Conservation (phyloP, 768 basidiomycete genomes). For the Suillus decipiens region DNA sequence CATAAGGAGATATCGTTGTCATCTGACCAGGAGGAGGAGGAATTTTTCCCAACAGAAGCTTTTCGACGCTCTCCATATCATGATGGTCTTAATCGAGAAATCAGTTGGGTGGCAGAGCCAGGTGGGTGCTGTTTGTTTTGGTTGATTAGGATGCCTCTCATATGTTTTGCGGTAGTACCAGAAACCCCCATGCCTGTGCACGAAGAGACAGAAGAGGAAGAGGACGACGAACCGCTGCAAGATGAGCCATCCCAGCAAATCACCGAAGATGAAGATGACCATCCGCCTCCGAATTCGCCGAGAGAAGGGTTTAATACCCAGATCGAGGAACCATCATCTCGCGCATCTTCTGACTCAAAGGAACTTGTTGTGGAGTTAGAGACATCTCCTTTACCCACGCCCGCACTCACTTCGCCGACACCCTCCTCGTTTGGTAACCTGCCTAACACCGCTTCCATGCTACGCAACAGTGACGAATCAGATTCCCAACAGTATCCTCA, state of each 20-base stretch:
- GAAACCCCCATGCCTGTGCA: slow-evolving; percentile 66
- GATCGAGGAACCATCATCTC: slow-evolving; percentile 55
- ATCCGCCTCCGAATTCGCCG: slow-evolving; percentile 54
- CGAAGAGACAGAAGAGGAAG: slow-evolving; percentile 36
- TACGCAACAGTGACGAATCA: slow-evolving; percentile 47
- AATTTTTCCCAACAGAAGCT: slow-evolving; percentile 62
- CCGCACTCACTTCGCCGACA: slow-evolving; percentile 48
- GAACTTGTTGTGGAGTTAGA: slow-evolving; percentile 66
- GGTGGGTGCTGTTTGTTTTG: slow-evolving; percentile 43
- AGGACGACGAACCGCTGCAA: slow-evolving; percentile 43
- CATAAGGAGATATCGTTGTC: slow-evolving; percentile 59
- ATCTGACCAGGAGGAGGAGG: slow-evolving; percentile 60
- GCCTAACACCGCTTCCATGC: slow-evolving; percentile 41
- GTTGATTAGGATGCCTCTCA: slow-evolving; percentile 9
- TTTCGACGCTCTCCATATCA: slow-evolving; percentile 53
- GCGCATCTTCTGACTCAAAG: slow-evolving; percentile 59
- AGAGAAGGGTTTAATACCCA: slow-evolving; percentile 47
- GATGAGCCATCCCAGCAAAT: slow-evolving; percentile 38
- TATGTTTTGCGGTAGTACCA: slow-evolving; percentile 41
- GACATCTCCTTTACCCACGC: slow-evolving; percentile 52
- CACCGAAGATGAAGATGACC: slow-evolving; percentile 47
- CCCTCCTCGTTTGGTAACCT: slow-evolving; percentile 49
- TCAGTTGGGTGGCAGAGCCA: slow-evolving; percentile 78
- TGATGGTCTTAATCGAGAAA: slow-evolving; percentile 52
- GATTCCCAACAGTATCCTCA: slow-evolving; percentile 61